Evolutionary conservation across 208 protist genomes (phyloP), one percentile per base, ranked within the genome.

Genomic region (Leptomonas pyrrhocoris): DNA sequence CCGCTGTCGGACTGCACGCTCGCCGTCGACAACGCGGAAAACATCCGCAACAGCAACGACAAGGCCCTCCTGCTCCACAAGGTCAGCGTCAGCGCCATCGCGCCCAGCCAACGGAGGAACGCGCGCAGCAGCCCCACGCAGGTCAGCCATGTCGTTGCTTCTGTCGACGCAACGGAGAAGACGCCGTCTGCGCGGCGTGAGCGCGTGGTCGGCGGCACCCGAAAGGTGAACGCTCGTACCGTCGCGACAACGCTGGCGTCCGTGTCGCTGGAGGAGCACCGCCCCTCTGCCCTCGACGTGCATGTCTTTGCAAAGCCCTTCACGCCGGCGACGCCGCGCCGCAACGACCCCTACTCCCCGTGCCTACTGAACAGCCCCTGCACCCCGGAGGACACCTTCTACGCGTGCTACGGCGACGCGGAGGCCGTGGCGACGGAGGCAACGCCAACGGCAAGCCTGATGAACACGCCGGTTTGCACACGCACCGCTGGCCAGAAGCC

Each of bases 1-100:
- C 81, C 87, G 34, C 75, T 95, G 21, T 75, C 76, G 38, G 90
- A 95, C 70, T 95, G 90, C 80, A 95, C 90, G 49, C 78, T 63
- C 9, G 86, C 80, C 13, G 80, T 87, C 66, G 80, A 88, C 62
- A 95, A 95, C 60, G 85, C 76, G 13, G 83, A 90, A 34, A 95
- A 95, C 76, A 95, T 95, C 73, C 60, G 46, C 28, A 71, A 74
- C 53, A 59, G 60, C 58, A 54, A 56, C 43, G 62, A 73, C 27
- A 68, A 65, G 36, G 28, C 36, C 2, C 12, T 63, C n/a, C n/a
- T 53, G 55, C 40, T 34, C 13, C 34, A 71, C 9, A 74, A 77
- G 54, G 36, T 21, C 1, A 21, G 23, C 56, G 9, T 21, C 15
- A 18, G 9, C 8, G 18, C 3, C 18, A 23, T 61, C 28, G 48